Base-by-base conservation (phyloP, 768 basidiomycete genomes). In the Leucocoprinus sp. region DNA sequence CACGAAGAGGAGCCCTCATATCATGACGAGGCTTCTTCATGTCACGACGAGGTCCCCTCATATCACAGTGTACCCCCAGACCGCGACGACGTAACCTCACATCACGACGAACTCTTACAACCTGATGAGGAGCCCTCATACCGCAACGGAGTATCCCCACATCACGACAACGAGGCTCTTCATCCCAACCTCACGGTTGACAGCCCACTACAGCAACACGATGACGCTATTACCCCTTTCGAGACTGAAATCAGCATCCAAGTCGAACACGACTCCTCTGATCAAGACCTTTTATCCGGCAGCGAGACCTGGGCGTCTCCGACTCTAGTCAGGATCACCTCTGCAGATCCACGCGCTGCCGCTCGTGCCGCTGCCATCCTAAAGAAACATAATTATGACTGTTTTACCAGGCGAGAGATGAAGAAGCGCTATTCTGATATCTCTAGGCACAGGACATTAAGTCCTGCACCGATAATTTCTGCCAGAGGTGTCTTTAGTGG, bases 341-440 rank as follows among this genome's bases (percentile, higher is more conserved):
- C 87, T 48, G 76, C 78, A 17, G 87, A 95, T 60, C 87, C 93
- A 2, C 71, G 74, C 48, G 89, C 89, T 14, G 93, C 93, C 37
- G 93, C 92, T 2, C 69, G 88, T 38, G 93, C 92, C n/a, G 92
- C 89, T 26, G 93, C 93, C 0, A 93, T 96, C 48, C 68, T 96
- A 54, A 91, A 86, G 62, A 75, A 88, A 84, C 83, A 93, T 55
- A 83, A 93, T 62, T 86, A 89, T 53, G 91, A 93, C 54, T 85
- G 88, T 56, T 78, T 84, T 55, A 80, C 82, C 21, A 75, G 75
- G 44, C 56, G 68, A 23, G 49, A 56, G 35, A 49, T 64, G 49
- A 64, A 57, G 57, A 64, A 45, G 51, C 64, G 52, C 37, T 64
- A 58, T 43, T 59, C 57, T 29, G 57, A 55, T 28, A 42, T 54